A percentile compares a stretch with the other conserved stretches of the same genome.
Evolutionary conservation across 371 early-diverging fungal species (phyloP).

Genomic region (Apophysomyces variabilis): DNA sequence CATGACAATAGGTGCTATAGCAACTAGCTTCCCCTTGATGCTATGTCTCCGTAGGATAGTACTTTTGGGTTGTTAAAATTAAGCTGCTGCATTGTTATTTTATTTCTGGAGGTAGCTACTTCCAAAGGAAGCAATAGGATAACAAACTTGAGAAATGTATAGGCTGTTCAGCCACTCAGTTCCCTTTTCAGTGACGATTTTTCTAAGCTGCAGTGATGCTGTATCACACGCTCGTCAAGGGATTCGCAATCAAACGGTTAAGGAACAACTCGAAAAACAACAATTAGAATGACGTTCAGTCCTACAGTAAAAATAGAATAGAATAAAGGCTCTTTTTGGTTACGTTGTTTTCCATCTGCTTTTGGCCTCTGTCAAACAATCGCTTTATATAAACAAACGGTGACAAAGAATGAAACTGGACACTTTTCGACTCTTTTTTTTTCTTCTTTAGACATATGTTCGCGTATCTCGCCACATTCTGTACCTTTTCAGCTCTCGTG

Average conservation of each 20-base stretch:
- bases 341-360: slow-evolving; percentile 4
- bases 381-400: slow-evolving; percentile 1
- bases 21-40: too few species aligned
- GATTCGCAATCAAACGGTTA: not conserved
- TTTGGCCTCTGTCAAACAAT: slow-evolving; percentile 7
- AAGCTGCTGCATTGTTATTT: not conserved
- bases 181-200: too few species aligned
- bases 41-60: too few species aligned
- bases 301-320: not conserved
- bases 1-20: too few species aligned
- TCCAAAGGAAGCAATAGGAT: slow-evolving; percentile 2
- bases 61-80: too few species aligned
- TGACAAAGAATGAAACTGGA: too few species aligned
- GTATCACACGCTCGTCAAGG: slow-evolving; percentile 1
- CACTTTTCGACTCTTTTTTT: not conserved
- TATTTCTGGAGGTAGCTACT: not conserved
- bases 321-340: too few species aligned
- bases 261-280: not conserved
- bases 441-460: slow-evolving; percentile 12
- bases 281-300: not conserved
- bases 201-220: too few species aligned
- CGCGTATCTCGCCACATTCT: slow-evolving; percentile 43
- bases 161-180: too few species aligned
- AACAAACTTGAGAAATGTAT: not conserved
- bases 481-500: slow-evolving; percentile 50